Base-by-base conservation (phyloP, 805 yeast species). In the Candida orba region DNA sequence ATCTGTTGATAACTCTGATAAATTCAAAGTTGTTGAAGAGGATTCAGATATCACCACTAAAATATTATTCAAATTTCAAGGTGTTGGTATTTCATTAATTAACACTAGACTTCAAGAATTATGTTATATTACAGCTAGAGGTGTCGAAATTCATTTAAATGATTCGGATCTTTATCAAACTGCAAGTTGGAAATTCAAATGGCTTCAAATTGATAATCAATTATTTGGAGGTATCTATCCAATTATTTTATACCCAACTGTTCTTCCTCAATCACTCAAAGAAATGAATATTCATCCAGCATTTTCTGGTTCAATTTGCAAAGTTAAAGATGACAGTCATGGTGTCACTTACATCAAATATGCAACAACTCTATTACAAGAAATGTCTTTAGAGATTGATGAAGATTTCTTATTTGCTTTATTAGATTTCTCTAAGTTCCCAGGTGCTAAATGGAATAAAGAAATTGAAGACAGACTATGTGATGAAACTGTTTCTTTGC, bases 141-240 rank as follows among this genome's bases (percentile, higher is more conserved):
- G 97, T 1, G 58, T 89, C 43, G 96, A 89, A 56, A 47, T 90
- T 17, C 71, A 84, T 37, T 88, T 83, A 62, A 84, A 82, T 54
- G 91, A 87, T 49, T 84, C 96, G 0, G 93, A 87, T 30, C 63
- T 87, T 18, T 87, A 85, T 52, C 95, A 89, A 59, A 86, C 86
- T 15, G 54, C 86, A 36, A 79, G 90, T 49, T 66, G 81, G 65
- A 89, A 88, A 57, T 63, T 90, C 54, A 90, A 91, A 58, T 95
- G 99, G 99, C 68, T 93, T 29, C 99, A 93, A 62, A 72, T 91
- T 39, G 99, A 93, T 60, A 91, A 93, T 56, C 96, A 89, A 59
- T 65, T 91, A 39, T 87, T 80, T 55, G 95, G 96, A 4, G 85
- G 95, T 12, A 75, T 82, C 2, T 93, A 75, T 65, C 97, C 97